These are phyloP conservation scores for Phytophthora vignae DNA, from an alignment of 352 stramenopile species.

Conservation along the genomic window DNA sequence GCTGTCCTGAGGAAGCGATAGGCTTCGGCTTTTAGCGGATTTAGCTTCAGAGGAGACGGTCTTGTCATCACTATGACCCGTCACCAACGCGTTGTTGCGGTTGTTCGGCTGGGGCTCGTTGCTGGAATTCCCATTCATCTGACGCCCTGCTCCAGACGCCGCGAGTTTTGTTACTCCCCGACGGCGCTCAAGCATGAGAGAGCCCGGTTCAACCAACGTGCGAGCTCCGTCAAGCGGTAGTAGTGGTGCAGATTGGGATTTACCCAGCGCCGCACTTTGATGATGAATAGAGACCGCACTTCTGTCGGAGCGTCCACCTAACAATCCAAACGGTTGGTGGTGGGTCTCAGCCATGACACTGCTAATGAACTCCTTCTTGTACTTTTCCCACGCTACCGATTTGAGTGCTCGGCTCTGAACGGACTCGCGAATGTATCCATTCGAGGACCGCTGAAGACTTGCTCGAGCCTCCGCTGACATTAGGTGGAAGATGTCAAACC, in stretches of 20 bases:
- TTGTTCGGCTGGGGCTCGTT: conserved; percentile 3
- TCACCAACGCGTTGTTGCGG: neutral
- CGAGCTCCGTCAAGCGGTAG: conserved; percentile 28
- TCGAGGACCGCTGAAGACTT: conserved; percentile 73
- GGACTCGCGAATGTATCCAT: conserved; percentile 65
- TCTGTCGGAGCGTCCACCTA: conserved; percentile 6
- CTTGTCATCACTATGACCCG: neutral
- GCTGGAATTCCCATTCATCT: conserved; percentile 5
- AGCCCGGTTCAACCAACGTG: conserved; percentile 47
- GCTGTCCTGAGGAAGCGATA: conserved; percentile 16
- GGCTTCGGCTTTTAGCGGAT: conserved; percentile 8
- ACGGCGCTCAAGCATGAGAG: conserved; percentile 45
- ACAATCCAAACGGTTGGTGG: conserved; percentile 15
- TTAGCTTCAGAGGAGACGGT: neutral
- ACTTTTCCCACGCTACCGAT: conserved; percentile 81
- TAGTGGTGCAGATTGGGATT: conserved; percentile 46
- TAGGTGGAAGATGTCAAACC: conserved; percentile 88
- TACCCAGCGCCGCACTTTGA: conserved; percentile 20
- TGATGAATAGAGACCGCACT: neutral
- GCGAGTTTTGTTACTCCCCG: conserved; percentile 8
- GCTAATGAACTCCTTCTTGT: conserved; percentile 69
- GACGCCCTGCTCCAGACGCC: neutral
- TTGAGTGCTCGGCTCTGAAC: conserved; percentile 79
- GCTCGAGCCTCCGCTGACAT: conserved; percentile 73
- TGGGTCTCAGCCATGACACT: conserved; percentile 48